Evolutionary conservation across 1,139 yeast species (phyloP), one percentile per base, ranked within the genome.

Genomic region (Waltiozyma sp.): DNA sequence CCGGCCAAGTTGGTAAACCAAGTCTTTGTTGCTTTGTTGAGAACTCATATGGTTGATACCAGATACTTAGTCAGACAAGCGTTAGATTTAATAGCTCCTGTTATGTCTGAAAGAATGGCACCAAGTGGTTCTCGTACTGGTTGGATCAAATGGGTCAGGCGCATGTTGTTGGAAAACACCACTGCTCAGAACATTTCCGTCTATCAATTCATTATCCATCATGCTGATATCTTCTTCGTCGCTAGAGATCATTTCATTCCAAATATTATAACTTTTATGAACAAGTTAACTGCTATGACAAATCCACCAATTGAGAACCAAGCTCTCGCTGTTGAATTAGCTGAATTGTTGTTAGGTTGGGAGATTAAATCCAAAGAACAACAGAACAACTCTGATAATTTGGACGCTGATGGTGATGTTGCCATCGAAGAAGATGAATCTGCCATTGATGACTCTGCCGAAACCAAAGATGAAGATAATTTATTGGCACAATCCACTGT

Each of bases 81-180:
- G 0, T 68, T 93, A 43, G 96, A 89, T 54, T 68, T 85, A 7
- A 66, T 93, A 38, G 96, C 97, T 0, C 96, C 97, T 0, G 94
- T 84, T 1, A 73, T 93, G 70, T 80, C 87, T 2, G 74, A 73
- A 47, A 70, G 95, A 43, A 75, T 85, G 62, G 69, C 69, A 2
- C 69, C 70, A 34, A 68, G 67, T 3, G 85, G 75, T 0, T 68
- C 81, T 0, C 68, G 79, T 1, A 77, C 84, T 14, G 74, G 81
- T 41, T 93, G 98, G 98, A 76, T 93, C 45, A 89, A 86, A 54
- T 88, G 96, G 93, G 95, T 96, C 1, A 78, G 96, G 50, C 72
- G 96, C 45, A 94, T 89, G 2, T 69, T 93, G 24, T 80, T 93
- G 2, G 98, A 93, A 57, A 95, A 89, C 58, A 80, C 83, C 13